Conservation (phyloP, 2,329 filamentous ascomycete genomes). For the Colletotrichum phormii region DNA sequence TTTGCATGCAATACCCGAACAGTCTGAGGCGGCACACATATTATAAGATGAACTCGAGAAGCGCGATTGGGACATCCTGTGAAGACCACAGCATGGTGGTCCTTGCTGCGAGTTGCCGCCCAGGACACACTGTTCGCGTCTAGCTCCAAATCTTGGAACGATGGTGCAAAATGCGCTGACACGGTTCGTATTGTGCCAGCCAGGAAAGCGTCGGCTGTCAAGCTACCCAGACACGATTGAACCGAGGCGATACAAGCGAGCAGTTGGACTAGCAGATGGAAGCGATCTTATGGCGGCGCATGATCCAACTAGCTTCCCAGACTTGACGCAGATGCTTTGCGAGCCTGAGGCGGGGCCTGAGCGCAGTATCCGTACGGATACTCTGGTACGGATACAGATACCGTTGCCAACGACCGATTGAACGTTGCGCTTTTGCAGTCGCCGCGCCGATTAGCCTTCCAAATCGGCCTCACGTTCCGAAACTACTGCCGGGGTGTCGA, state of each 20-base stretch:
- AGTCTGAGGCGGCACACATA: background rate
- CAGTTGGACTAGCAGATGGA: slow-evolving; percentile 2
- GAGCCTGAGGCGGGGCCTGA: background rate
- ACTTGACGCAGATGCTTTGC: slow-evolving; percentile 13
- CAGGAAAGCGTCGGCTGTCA: slow-evolving; percentile 11
- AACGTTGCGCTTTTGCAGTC: background rate
- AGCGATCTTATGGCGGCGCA: slow-evolving; percentile 25
- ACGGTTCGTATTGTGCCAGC: background rate
- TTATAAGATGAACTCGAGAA: slow-evolving; percentile 31
- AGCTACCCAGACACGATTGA: slow-evolving; percentile 2
- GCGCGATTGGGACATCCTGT: slow-evolving; percentile 19
- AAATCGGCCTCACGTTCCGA: slow-evolving; percentile 32
- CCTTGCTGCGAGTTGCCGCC: slow-evolving; percentile 13
- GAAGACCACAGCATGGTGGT: slow-evolving; percentile 18
- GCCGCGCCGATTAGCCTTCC: slow-evolving; percentile 22
- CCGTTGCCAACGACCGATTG: background rate
- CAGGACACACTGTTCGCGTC: slow-evolving; percentile 15
- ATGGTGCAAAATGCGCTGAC: background rate
- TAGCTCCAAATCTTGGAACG: background rate
- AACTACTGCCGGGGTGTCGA: slow-evolving; percentile 4
- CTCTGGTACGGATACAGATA: background rate
- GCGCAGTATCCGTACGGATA: background rate
- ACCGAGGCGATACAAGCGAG: slow-evolving; percentile 13
- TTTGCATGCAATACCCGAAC: slow-evolving; percentile 18
- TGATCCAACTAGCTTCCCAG: slow-evolving; percentile 13